Evolutionary conservation across 208 protist genomes (phyloP), one percentile per base, ranked within the genome.

Genomic region (Plasmodiophora brassicae): DNA sequence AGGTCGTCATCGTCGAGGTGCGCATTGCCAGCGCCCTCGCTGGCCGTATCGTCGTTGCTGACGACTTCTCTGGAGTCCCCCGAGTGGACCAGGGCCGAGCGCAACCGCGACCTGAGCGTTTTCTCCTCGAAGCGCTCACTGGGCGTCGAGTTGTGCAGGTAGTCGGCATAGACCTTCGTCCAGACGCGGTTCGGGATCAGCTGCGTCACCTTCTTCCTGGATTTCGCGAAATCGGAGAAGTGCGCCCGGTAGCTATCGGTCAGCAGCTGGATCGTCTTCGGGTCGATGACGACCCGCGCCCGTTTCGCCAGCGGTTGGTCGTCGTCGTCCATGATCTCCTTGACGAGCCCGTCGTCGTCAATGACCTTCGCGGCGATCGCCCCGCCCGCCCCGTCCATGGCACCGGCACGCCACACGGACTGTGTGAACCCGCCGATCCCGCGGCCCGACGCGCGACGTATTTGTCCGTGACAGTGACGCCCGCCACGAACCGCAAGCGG

Each of bases 181-280:
- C 65, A 78, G 14, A 78, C 65, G 10, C 41, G 32, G 65, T 78
- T 78, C 65, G 65, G 65, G n/a, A 78, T 32, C 32, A 78, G 65
- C n/a, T 78, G 65, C 14, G 65, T 78, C 65, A 78, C 14, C 41
- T 78, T 78, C 65, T 78, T 78, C n/a, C 41, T 78, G 65, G 10
- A 14, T 38, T 5, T 32, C 10, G 32, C 41, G n/a, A 78, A 78
- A 14, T 78, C 65, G 65, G 65, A 14, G n/a, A 38, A 78, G 65
- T 78, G 65, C 5, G 20, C 41, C 14, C 65, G 65, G n/a, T 78
- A 78, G n/a, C 5, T 78, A 38, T 5, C 14, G 5, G n/a, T 14
- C 14, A 78, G 65, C n/a, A 38, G 5, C 14, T 32, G 65, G 5
- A 78, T 5, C 32, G 65, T 78, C 5, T 78, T 38, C 20, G 10